These are phyloP conservation scores for Alternaria sp. DNA, from an alignment of 2,329 filamentous ascomycete genomes.

Conservation along the genomic window DNA sequence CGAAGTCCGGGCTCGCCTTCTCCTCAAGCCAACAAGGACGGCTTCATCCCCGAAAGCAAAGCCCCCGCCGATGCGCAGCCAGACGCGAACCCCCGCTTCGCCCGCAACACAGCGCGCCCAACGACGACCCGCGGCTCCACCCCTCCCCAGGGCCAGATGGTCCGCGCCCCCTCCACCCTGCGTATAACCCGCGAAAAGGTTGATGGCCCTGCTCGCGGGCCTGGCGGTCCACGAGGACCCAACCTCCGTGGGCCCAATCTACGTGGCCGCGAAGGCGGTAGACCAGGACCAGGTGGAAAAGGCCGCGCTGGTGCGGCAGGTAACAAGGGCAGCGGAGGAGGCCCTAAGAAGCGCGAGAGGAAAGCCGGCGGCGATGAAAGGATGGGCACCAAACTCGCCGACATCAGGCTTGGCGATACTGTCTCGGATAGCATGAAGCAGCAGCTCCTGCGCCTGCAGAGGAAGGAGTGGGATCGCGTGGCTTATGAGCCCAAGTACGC, in stretches of 20 bases:
- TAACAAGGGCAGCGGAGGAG: constrained; percentile 15
- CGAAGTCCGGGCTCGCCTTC: constrained; percentile 2
- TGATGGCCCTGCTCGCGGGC: constrained; percentile 10
- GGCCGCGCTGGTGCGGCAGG: constrained; percentile 1
- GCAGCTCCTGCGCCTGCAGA: constrained; percentile 41
- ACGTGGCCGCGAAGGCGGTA: constrained; percentile 24
- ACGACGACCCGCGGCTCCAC: constrained; percentile 12
- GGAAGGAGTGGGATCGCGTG: constrained; percentile 44
- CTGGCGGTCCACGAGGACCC: constrained; percentile 5
- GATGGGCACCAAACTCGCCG: not conserved
- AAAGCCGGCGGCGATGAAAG: constrained; percentile 5
- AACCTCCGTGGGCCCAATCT: constrained; percentile 31
- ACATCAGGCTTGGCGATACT: constrained; percentile 20
- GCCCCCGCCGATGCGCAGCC: constrained; percentile 3
- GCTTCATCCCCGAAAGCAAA: constrained; percentile 5
- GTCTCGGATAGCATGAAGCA: constrained; percentile 41
- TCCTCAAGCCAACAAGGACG: not conserved
- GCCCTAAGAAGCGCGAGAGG: constrained; percentile 31
- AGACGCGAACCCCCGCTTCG: constrained; percentile 15
- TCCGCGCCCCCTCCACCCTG: constrained; percentile 38
- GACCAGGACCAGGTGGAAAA: constrained; percentile 9
- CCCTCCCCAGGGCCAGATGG: constrained; percentile 35
- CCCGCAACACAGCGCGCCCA: constrained; percentile 12
- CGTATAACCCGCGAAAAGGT: constrained; percentile 22
- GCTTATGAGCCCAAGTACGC: constrained; percentile 46